Conservation (phyloP, 1,139 yeast species). For the Hanseniaspora gamundiae region DNA sequence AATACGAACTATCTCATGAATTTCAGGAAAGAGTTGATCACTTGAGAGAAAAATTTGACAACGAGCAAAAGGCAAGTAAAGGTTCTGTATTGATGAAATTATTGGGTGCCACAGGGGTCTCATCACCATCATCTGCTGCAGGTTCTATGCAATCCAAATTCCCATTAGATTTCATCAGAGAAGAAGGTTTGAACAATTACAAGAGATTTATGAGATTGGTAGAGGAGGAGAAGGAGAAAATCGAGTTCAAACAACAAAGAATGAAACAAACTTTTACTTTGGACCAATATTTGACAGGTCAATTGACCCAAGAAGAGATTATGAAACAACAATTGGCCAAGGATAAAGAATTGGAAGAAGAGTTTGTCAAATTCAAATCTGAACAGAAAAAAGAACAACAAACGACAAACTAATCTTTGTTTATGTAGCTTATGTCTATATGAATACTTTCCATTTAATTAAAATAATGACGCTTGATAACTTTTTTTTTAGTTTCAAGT, state of each 20-base stretch:
- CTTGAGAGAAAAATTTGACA: constrained; percentile 59
- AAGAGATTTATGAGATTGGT: constrained; percentile 72
- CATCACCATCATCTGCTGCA: constrained; percentile 38
- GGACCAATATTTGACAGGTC: constrained; percentile 75
- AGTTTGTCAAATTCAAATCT: constrained; percentile 21
- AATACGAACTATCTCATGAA: constrained; percentile 56
- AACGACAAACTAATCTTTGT: too few relatives aligned
- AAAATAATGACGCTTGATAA: too few relatives aligned
- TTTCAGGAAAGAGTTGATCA: constrained; percentile 64
- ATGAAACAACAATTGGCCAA: constrained; percentile 49
- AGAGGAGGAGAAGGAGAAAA: constrained; percentile 79
- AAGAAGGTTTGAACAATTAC: constrained; percentile 86
- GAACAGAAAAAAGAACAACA: constrained; percentile 18
- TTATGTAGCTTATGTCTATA: too few relatives aligned
- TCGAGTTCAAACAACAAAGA: constrained; percentile 72
- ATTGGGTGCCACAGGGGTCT: constrained; percentile 47
- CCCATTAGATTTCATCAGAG: constrained; percentile 85
- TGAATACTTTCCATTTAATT: too few relatives aligned
- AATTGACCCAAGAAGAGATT: constrained; percentile 71
- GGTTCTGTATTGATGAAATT: constrained; percentile 42
- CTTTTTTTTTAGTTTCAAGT: too few relatives aligned
- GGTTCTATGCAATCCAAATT: constrained; percentile 33
- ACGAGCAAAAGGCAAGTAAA: constrained; percentile 47
- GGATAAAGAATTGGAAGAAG: constrained; percentile 31
- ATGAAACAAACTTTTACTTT: constrained; percentile 67